Percentiles rank a stretch among this genome's conserved stretches.
These are phyloP conservation scores for Gypsophila paniculata DNA, from an alignment of 179 eudicot genomes.

Conservation along the genomic window DNA sequence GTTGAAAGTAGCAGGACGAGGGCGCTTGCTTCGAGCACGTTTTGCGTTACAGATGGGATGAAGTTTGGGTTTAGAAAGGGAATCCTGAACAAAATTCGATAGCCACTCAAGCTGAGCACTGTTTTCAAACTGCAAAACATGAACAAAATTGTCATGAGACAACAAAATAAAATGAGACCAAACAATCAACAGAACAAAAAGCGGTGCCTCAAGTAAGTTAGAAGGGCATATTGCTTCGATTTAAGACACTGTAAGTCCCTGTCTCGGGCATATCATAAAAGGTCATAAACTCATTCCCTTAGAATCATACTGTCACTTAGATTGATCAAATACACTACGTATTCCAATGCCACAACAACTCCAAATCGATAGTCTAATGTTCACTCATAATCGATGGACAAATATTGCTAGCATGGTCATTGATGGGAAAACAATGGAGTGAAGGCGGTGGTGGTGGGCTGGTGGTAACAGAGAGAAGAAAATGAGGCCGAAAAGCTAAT, in stretches of 20 bases:
- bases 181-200: neutral
- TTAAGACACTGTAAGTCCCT: too few species aligned
- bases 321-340: neutral
- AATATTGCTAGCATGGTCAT: too few species aligned
- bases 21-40: slow-evolving; percentile 80
- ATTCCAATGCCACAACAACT: too few species aligned
- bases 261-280: too few species aligned
- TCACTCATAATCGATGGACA: too few species aligned
- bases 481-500: too few species aligned
- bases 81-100: slow-evolving; percentile 78
- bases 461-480: too few species aligned
- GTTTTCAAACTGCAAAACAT: slow-evolving; percentile 66
- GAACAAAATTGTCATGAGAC: neutral
- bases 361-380: too few species aligned
- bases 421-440: too few species aligned
- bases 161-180: neutral
- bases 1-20: slow-evolving; percentile 66
- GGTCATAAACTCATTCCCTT: neutral
- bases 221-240: neutral
- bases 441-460: too few species aligned
- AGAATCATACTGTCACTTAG: neutral
- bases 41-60: slow-evolving; percentile 38
- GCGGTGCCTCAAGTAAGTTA: neutral
- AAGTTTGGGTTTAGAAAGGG: slow-evolving; percentile 49
- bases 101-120: slow-evolving; percentile 90